Evolutionary conservation across 2,329 filamentous ascomycete genomes (phyloP).

Genomic region (Fusarium hainanense): DNA sequence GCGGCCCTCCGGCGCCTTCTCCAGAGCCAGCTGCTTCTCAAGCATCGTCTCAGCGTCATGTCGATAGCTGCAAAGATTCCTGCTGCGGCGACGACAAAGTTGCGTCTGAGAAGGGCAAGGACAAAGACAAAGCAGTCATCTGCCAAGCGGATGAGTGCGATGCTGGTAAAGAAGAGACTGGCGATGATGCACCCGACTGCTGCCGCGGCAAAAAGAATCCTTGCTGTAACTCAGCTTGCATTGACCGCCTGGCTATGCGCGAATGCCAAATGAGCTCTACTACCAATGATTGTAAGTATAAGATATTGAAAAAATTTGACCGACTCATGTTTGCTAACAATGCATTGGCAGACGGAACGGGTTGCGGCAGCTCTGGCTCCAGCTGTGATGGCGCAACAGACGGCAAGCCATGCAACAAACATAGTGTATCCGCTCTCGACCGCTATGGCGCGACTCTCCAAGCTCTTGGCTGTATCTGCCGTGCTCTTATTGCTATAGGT

Average conservation of each 20-base stretch:
- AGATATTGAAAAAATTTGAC: background rate
- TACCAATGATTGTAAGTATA: constrained; percentile 1
- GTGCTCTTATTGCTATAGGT: constrained; percentile 62
- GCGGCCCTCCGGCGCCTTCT: constrained; percentile 13
- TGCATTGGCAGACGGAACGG: background rate
- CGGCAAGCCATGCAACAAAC: constrained; percentile 53
- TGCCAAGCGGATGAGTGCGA: background rate
- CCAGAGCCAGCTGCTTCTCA: background rate
- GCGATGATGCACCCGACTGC: constrained; percentile 47
- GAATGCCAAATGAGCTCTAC: constrained; percentile 49
- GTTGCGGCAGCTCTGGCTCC: background rate
- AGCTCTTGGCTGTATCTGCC: constrained; percentile 65
- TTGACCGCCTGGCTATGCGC: constrained; percentile 58
- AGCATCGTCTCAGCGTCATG: background rate
- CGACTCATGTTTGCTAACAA: background rate
- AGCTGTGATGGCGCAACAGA: constrained; percentile 28
- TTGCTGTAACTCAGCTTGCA: constrained; percentile 57
- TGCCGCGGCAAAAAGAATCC: constrained; percentile 55
- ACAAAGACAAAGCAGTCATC: background rate
- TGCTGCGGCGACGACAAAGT: constrained; percentile 10
- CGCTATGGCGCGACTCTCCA: constrained; percentile 58
- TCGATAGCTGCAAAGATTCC: constrained; percentile 11
- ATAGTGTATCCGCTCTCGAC: constrained; percentile 50
- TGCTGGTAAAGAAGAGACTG: background rate
- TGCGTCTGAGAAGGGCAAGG: background rate